Conservation (phyloP, 345 rosid species). For the Noccaea bulbosa region DNA sequence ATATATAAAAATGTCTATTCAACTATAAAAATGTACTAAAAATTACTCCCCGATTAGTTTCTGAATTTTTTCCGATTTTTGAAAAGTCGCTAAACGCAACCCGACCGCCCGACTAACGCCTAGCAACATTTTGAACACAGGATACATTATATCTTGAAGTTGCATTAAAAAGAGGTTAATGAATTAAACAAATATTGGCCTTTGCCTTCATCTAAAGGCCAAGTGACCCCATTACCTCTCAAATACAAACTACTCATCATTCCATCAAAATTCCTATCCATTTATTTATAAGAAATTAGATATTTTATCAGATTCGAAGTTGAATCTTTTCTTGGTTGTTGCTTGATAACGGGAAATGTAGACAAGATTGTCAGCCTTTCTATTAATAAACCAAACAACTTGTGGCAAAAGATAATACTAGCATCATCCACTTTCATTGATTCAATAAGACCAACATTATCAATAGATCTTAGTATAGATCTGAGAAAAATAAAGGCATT, state of each 20-base stretch:
- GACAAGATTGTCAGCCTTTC: slow-evolving; percentile 22
- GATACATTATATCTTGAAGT: slow-evolving; percentile 16
- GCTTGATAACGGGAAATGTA: slow-evolving; percentile 1
- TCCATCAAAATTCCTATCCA: slow-evolving; percentile 1
- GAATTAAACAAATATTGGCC: slow-evolving; percentile 18
- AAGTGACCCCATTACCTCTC: slow-evolving; percentile 34
- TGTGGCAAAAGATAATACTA: slow-evolving; percentile 31
- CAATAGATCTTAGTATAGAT: too few species aligned
- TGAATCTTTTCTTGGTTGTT: slow-evolving; percentile 11
- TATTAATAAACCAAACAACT: slow-evolving; percentile 10
- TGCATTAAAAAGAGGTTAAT: slow-evolving; percentile 22
- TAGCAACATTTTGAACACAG: too few species aligned
- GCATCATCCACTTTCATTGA: slow-evolving; percentile 8
- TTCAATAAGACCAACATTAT: too few species aligned
- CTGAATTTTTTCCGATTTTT: too few species aligned
- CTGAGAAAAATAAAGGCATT: too few species aligned
- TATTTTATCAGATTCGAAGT: neutral
- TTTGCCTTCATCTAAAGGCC: slow-evolving; percentile 38
- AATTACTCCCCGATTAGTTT: too few species aligned
- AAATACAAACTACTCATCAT: slow-evolving; percentile 4
- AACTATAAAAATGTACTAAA: too few species aligned
- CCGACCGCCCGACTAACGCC: too few species aligned
- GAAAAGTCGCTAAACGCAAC: too few species aligned
- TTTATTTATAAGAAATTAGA: neutral
- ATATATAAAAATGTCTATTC: too few species aligned